Percentiles rank a stretch among this genome's conserved stretches.
Conservation (phyloP, 2,329 filamentous ascomycete species). For the Nemania bipapillata region DNA sequence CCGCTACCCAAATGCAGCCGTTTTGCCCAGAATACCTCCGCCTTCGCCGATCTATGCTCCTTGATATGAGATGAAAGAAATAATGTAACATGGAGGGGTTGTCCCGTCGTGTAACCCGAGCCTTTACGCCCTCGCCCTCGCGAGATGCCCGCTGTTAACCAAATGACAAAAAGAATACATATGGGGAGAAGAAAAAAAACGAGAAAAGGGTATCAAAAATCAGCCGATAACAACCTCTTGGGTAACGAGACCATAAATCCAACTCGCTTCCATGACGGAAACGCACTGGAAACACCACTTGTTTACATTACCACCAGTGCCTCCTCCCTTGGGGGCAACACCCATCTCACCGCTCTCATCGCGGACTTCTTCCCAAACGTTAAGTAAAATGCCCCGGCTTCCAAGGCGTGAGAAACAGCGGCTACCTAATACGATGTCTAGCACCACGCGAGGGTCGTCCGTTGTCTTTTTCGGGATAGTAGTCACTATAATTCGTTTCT, state of each 20-base stretch:
- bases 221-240: conserved; percentile 62
- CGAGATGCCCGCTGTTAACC: conserved; percentile 12
- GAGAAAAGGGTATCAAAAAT: conserved; percentile 40
- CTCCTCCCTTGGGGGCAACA: conserved; percentile 62
- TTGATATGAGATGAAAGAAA: conserved; percentile 11
- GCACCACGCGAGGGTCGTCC: conserved; percentile 63
- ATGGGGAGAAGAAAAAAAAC: conserved; percentile 31
- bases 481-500: conserved; percentile 86
- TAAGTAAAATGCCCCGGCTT: conserved; percentile 85
- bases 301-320: conserved; percentile 64
- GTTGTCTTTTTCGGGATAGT: conserved; percentile 73
- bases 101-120: conserved; percentile 6
- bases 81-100: conserved; percentile 9
- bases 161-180: conserved; percentile 11
- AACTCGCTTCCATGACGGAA: conserved; percentile 63
- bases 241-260: conserved; percentile 67
- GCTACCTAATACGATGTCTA: conserved; percentile 87
- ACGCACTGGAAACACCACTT: conserved; percentile 73
- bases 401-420: conserved; percentile 86
- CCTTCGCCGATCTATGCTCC: conserved; percentile 25
- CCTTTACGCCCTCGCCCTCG: conserved; percentile 14
- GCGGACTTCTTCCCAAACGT: conserved; percentile 82
- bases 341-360: conserved; percentile 69
- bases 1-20: conserved; percentile 34
- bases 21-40: conserved; percentile 20